Evolutionary conservation across 2,329 filamentous ascomycete species (phyloP).

Genomic region (Ilyonectria mors-panacis): DNA sequence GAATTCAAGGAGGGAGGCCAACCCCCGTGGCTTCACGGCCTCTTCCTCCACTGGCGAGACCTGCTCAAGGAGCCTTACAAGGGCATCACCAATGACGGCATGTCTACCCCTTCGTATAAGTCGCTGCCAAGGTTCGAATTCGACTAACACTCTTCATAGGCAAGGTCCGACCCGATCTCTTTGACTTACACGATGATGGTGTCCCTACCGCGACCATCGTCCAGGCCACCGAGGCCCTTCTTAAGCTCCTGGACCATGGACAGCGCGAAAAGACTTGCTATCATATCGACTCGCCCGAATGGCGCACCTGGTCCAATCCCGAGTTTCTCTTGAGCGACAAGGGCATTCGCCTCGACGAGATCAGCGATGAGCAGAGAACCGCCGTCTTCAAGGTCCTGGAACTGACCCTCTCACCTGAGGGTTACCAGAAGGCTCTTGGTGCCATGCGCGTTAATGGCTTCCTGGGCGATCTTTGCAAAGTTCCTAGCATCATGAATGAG

Average conservation of each 20-base stretch:
- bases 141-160: constrained; percentile 53
- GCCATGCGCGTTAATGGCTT: constrained; percentile 85
- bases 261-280: constrained; percentile 67
- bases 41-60: constrained; percentile 72
- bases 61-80: constrained; percentile 77
- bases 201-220: constrained; percentile 73
- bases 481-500: constrained; percentile 77
- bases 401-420: constrained; percentile 75
- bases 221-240: constrained; percentile 61
- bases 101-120: constrained; percentile 21
- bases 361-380: constrained; percentile 57
- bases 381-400: constrained; percentile 70
- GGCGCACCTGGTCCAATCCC: constrained; percentile 80
- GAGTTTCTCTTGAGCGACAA: constrained; percentile 80
- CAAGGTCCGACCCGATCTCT: constrained; percentile 67
- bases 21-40: constrained; percentile 77
- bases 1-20: constrained; percentile 70
- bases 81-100: constrained; percentile 79
- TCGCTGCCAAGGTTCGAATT: constrained; percentile 1
- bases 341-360: constrained; percentile 79
- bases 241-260: constrained; percentile 61
- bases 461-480: constrained; percentile 76
- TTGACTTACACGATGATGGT: constrained; percentile 74
- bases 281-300: constrained; percentile 79
- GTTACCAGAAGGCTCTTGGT: constrained; percentile 77